Evolutionary conservation across 768 basidiomycete genomes (phyloP).

Genomic region (Favolaschia claudopus): DNA sequence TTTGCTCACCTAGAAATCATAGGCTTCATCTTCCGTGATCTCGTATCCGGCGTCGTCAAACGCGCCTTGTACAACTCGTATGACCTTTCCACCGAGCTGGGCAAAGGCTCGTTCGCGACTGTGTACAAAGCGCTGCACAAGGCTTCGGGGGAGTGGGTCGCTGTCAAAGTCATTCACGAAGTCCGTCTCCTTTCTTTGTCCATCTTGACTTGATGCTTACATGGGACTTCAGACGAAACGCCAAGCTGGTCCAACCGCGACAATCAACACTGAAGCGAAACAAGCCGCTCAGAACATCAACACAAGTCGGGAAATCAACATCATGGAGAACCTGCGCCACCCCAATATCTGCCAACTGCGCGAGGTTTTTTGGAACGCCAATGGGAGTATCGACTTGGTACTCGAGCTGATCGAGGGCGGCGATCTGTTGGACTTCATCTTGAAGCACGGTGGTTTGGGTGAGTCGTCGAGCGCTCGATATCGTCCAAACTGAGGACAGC

Average conservation of each 20-base stretch:
- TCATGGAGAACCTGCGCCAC: slow-evolving; percentile 62
- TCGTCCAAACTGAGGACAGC: background rate
- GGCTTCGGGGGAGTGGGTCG: slow-evolving; percentile 75
- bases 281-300: too few relatives aligned
- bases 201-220: background rate
- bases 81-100: slow-evolving; percentile 75
- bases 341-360: slow-evolving; percentile 65
- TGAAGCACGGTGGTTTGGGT: background rate
- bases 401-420: slow-evolving; percentile 17
- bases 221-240: slow-evolving; percentile 26
- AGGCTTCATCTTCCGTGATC: slow-evolving; percentile 82
- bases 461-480: background rate
- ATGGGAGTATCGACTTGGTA: slow-evolving; percentile 28
- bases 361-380: slow-evolving; percentile 61
- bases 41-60: slow-evolving; percentile 55
- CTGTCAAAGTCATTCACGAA: slow-evolving; percentile 87
- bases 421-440: background rate
- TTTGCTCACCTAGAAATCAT: background rate
- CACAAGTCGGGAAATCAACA: slow-evolving; percentile 65
- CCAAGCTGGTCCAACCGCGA: slow-evolving; percentile 22
- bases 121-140: slow-evolving; percentile 85
- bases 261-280: slow-evolving; percentile 49
- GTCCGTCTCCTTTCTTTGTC: slow-evolving; percentile 40
- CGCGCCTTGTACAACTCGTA: slow-evolving; percentile 70
- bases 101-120: slow-evolving; percentile 91